Conservation (phyloP, 2,329 filamentous ascomycete genomes). For the Hymenoscyphus repandus region DNA sequence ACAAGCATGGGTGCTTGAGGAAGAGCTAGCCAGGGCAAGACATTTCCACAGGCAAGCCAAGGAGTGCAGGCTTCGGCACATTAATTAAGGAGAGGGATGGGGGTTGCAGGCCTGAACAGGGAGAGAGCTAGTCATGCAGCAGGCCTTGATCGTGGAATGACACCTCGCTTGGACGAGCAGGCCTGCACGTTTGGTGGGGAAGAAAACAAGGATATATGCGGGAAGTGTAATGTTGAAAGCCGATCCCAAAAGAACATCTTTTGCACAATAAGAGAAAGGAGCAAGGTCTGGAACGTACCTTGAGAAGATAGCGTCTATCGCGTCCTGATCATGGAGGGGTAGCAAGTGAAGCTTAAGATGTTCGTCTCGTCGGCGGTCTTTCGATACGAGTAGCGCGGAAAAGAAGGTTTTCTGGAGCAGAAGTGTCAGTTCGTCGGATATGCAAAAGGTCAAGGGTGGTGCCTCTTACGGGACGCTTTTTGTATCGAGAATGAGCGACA, state of each 20-base stretch:
- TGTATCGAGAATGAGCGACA: too few species aligned
- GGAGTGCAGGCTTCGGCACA: conserved; percentile 25
- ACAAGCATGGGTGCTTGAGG: conserved; percentile 30
- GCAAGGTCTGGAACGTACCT: conserved; percentile 11
- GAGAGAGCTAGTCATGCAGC: conserved; percentile 26
- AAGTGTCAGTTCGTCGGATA: background rate
- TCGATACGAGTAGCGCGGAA: too few species aligned
- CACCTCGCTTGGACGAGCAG: conserved; percentile 23
- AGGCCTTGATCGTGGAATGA: conserved; percentile 24
- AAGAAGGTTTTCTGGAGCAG: background rate
- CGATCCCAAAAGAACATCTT: too few species aligned
- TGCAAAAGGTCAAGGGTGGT: background rate
- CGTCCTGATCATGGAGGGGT: background rate
- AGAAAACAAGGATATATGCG: conserved; percentile 21
- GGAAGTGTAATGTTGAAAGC: too few species aligned
- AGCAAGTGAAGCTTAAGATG: too few species aligned
- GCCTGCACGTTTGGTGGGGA: conserved; percentile 15
- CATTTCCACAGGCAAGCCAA: conserved; percentile 10
- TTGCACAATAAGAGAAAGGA: too few species aligned
- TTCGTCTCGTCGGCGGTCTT: too few species aligned
- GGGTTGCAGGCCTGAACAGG: conserved; percentile 21
- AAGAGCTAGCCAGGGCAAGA: conserved; percentile 15
- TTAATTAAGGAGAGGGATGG: conserved; percentile 25
- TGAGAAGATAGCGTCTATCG: background rate
- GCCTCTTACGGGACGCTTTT: too few species aligned